These are phyloP conservation scores for Cinnamomum micranthum DNA, from an alignment of 164 flowering plant species.

Conservation along the genomic window DNA sequence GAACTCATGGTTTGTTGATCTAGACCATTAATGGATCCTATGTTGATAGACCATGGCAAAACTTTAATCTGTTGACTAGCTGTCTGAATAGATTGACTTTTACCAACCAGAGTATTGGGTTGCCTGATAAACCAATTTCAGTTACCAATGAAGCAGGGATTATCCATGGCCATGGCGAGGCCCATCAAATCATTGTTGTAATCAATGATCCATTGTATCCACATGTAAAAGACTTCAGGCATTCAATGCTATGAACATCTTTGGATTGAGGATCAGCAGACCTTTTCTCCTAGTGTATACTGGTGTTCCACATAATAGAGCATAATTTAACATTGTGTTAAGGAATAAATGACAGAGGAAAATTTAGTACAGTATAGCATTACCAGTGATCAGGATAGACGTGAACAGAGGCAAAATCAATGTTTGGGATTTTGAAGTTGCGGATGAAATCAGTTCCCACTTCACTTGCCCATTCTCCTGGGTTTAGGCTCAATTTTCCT, in stretches of 20 bases:
- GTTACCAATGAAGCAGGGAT: not conserved
- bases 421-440: constrained; percentile 45
- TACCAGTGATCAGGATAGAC: constrained; percentile 90
- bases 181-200: not conserved
- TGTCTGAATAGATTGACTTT: too few species aligned
- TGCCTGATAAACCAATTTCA: too few species aligned
- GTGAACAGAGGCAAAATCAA: constrained; percentile 89
- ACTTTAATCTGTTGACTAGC: too few species aligned
- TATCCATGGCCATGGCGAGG: not conserved
- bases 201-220: not conserved
- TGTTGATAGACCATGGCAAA: not conserved
- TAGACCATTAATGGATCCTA: not conserved
- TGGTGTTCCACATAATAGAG: not conserved
- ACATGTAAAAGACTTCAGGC: not conserved
- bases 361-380: constrained; percentile 1
- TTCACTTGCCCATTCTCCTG: constrained; percentile 63
- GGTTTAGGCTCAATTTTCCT: constrained; percentile 53
- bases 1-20: not conserved
- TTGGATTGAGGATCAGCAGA: not conserved
- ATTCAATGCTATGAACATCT: not conserved
- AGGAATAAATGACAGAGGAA: not conserved
- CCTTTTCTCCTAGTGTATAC: not conserved
- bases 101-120: too few species aligned
- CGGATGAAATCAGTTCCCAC: constrained; percentile 82
- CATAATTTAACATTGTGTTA: not conserved